Conservation (phyloP, 2,329 filamentous ascomycete genomes). For the Mariannaea sp. region DNA sequence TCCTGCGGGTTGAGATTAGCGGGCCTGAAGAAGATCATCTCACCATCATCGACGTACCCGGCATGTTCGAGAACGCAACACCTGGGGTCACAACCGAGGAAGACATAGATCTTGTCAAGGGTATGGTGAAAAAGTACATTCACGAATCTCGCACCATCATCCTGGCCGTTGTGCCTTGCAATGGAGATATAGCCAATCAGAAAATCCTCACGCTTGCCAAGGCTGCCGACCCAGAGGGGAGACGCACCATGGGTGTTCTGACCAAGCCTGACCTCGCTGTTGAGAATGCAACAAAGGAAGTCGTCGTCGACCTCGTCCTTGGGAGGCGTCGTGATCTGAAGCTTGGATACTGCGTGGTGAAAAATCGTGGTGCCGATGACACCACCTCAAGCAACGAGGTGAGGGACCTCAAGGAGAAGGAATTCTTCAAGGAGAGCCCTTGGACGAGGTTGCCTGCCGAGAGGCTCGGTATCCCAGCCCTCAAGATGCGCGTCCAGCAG, state of each 20-base stretch:
- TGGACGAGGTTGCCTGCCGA: constrained; percentile 43
- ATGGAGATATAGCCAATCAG: constrained; percentile 48
- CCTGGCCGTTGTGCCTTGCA: constrained; percentile 51
- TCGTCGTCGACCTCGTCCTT: constrained; percentile 48
- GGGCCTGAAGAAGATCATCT: constrained; percentile 53
- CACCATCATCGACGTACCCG: constrained; percentile 60
- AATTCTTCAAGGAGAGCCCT: constrained; percentile 44
- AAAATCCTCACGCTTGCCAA: constrained; percentile 46
- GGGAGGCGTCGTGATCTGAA: constrained; percentile 48
- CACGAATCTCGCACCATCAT: constrained; percentile 54
- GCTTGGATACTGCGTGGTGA: constrained; percentile 55
- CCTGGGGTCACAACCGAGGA: constrained; percentile 48
- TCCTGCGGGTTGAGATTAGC: constrained; percentile 47
- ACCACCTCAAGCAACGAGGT: constrained; percentile 37
- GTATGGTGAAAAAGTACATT: constrained; percentile 55
- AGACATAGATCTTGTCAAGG: constrained; percentile 52
- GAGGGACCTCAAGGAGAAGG: constrained; percentile 41
- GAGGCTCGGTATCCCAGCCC: constrained; percentile 42
- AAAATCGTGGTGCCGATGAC: constrained; percentile 54
- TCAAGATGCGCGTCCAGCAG: constrained; percentile 43
- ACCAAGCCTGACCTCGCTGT: constrained; percentile 64
- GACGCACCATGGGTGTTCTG: constrained; percentile 53
- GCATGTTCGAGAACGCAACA: constrained; percentile 49
- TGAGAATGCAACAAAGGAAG: constrained; percentile 46
- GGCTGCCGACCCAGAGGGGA: constrained; percentile 46